Percentiles rank a stretch among this genome's conserved stretches.
Conservation (phyloP, 257 asterid genomes). For the Fraxinus excelsior region DNA sequence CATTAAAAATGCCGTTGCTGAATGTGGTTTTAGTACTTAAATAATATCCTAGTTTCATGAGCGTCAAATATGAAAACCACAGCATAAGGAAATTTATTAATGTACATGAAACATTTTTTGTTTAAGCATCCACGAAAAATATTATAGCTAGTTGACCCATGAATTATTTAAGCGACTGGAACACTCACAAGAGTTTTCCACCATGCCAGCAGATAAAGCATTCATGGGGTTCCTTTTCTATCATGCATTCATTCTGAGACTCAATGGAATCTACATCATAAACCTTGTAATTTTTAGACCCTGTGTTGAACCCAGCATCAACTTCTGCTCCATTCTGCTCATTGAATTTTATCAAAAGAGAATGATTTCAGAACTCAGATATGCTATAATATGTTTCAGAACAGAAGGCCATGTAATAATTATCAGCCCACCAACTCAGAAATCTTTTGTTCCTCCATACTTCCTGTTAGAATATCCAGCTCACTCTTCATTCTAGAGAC, state of each 20-base stretch:
- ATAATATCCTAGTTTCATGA: neutral
- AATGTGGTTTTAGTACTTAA: no score
- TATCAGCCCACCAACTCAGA: neutral
- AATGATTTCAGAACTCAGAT: neutral
- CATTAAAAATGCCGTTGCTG: no score
- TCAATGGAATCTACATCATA: constrained; percentile 5
- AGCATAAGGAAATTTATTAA: no score
- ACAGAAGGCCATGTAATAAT: no score
- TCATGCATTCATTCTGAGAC: constrained; percentile 14
- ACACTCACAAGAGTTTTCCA: constrained; percentile 36
- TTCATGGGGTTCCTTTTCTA: constrained; percentile 18
- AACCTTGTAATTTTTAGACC: neutral
- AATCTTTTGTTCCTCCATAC: neutral
- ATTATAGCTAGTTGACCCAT: neutral
- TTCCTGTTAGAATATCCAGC: accelerated
- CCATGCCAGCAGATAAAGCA: constrained; percentile 21
- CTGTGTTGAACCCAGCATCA: neutral
- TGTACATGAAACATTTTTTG: neutral
- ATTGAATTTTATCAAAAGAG: neutral
- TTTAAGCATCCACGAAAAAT: neutral
- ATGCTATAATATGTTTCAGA: neutral
- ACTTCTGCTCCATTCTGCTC: constrained; percentile 10
- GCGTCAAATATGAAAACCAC: neutral
- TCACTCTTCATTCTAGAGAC: no score
- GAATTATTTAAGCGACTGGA: no score